Conservation (phyloP, 2,329 filamentous ascomycete species). For the Pseudogymnoascus sp. region DNA sequence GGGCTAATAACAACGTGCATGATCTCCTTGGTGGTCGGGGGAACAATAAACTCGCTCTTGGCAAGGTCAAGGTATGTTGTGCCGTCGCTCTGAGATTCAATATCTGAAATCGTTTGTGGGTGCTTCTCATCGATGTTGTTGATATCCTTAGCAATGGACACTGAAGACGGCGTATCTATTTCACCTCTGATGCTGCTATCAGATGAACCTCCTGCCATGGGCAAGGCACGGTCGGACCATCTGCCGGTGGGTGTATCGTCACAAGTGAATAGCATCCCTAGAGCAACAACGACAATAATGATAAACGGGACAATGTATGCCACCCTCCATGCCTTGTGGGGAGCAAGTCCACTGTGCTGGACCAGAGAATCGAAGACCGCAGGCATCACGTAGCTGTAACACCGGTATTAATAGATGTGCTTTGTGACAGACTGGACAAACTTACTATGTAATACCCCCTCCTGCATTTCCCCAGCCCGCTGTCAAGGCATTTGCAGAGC, state of each 20-base stretch:
- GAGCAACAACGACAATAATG: constrained; percentile 59
- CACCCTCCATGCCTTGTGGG: constrained; percentile 73
- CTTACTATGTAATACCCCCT: constrained; percentile 86
- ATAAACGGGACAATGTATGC: constrained; percentile 79
- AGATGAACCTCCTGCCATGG: constrained; percentile 23
- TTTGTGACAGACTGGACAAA: constrained; percentile 54
- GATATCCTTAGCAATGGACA: constrained; percentile 36
- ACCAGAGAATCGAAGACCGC: constrained; percentile 77
- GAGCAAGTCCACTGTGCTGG: constrained; percentile 47
- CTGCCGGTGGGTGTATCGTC: constrained; percentile 77
- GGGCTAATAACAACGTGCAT: constrained; percentile 42
- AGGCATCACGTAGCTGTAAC: constrained; percentile 59
- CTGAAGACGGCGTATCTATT: constrained; percentile 44
- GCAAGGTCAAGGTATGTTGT: constrained; percentile 49
- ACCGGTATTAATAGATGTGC: neutral
- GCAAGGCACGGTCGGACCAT: constrained; percentile 64
- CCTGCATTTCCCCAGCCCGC: constrained; percentile 83
- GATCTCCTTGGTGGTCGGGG: constrained; percentile 48
- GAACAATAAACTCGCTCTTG: constrained; percentile 45
- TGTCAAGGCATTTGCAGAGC: constrained; percentile 78
- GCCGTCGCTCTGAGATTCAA: constrained; percentile 32
- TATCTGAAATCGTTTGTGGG: constrained; percentile 32
- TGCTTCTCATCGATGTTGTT: constrained; percentile 13
- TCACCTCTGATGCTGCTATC: constrained; percentile 26
- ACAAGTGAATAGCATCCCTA: constrained; percentile 66